phyloP scores from a whole-genome alignment of 352 stramenopile genomes.

The Phytophthora macrochlamydospora region DNA sequence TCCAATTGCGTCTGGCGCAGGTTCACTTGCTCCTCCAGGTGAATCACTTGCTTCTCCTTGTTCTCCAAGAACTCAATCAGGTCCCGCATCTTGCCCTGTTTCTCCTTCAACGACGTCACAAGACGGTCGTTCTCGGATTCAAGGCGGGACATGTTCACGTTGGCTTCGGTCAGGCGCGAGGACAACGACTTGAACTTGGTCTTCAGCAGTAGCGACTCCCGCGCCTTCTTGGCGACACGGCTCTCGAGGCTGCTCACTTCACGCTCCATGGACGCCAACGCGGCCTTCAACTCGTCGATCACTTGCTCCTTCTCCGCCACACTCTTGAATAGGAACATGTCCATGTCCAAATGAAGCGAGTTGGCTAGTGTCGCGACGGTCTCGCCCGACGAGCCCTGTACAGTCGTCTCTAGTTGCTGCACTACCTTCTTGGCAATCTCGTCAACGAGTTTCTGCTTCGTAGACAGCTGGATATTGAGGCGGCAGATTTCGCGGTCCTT shows the following conservation, averaged over 20 bases:
- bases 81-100: constrained; percentile 58
- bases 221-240: constrained; percentile 56
- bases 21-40: constrained; percentile 63
- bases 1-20: constrained; percentile 60
- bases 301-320: constrained; percentile 68
- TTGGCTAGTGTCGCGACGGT: constrained; percentile 21
- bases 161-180: constrained; percentile 52
- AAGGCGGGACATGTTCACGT: constrained; percentile 51
- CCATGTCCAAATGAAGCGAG: constrained; percentile 56
- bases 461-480: constrained; percentile 79
- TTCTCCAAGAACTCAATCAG: constrained; percentile 64
- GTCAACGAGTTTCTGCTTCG: constrained; percentile 80
- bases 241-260: constrained; percentile 66
- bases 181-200: constrained; percentile 62
- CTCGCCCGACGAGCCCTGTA: constrained; percentile 18
- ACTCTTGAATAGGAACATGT: constrained; percentile 82
- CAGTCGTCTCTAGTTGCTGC: constrained; percentile 50
- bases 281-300: constrained; percentile 69
- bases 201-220: constrained; percentile 61
- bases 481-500: constrained; percentile 87
- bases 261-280: constrained; percentile 69
- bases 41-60: constrained; percentile 71
- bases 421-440: constrained; percentile 72
- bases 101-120: constrained; percentile 54
- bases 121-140: constrained; percentile 63